Conservation (phyloP, 305 asterid genomes). For the Fraxinus sp. region DNA sequence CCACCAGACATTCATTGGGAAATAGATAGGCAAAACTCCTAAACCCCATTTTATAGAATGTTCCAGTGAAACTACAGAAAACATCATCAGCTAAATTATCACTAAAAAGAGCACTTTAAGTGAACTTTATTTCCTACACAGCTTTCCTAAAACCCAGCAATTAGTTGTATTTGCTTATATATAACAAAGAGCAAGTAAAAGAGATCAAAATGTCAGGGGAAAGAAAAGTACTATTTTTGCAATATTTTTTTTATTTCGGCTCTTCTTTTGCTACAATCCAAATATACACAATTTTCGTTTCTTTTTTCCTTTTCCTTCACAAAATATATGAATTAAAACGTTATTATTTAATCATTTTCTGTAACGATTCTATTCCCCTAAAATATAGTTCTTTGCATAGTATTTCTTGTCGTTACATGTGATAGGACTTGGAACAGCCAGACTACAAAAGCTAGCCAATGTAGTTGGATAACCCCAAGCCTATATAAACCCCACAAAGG, state of each 20-base stretch:
- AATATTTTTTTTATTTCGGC: not conserved
- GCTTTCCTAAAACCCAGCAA: not conserved
- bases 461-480: no score
- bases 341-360: not conserved
- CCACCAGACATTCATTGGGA: not conserved
- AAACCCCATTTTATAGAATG: not conserved
- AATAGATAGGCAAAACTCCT: not conserved
- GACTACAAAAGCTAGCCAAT: no score
- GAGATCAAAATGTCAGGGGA: not conserved
- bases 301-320: not conserved
- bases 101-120: not conserved
- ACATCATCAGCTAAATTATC: not conserved
- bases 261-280: not conserved
- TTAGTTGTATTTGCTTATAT: not conserved
- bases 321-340: not conserved
- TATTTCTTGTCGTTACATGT: not conserved
- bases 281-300: not conserved
- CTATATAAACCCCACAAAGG: no score
- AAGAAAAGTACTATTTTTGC: not conserved
- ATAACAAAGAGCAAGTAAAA: not conserved
- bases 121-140: not conserved
- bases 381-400: not conserved
- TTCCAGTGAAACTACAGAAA: not conserved
- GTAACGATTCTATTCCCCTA: not conserved
- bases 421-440: no score